Conservation (phyloP, 2,329 filamentous ascomycete genomes). For the Aspergillus viridinutans region DNA sequence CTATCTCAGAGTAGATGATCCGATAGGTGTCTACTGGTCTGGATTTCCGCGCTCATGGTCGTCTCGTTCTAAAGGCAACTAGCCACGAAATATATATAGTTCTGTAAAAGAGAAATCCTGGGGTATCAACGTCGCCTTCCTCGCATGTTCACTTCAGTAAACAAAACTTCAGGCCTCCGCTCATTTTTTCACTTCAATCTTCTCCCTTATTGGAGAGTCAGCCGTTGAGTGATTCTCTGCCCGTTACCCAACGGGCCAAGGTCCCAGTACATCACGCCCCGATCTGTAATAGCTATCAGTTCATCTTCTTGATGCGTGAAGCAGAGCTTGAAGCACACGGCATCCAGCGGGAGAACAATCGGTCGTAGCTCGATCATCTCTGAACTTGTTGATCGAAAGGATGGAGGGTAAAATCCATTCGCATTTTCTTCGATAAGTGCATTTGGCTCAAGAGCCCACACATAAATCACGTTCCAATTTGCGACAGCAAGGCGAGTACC, state of each 20-base stretch:
- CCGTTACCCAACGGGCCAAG: conserved; percentile 28
- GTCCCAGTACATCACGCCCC: conserved; percentile 37
- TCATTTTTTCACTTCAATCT: not conserved
- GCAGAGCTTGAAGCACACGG: conserved; percentile 35
- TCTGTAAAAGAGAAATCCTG: not conserved
- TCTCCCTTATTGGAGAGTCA: not conserved
- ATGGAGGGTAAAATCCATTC: conserved; percentile 29
- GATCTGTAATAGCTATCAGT: conserved; percentile 39
- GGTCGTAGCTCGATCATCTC: conserved; percentile 30
- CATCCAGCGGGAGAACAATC: conserved; percentile 30
- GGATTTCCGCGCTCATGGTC: not conserved
- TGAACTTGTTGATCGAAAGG: conserved; percentile 17
- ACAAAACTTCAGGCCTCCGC: not conserved
- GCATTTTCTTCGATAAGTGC: conserved; percentile 30
- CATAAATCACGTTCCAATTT: conserved; percentile 39
- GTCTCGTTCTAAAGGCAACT: not conserved
- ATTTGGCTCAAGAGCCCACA: conserved; percentile 39
- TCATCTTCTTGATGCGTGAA: conserved; percentile 36
- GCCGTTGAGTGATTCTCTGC: conserved; percentile 12
- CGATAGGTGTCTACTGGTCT: not conserved
- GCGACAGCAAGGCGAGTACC: conserved; percentile 40
- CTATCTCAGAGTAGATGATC: no score
- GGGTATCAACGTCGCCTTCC: not conserved
- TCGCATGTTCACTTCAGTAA: not conserved
- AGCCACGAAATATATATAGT: not conserved